Base-by-base conservation (phyloP, 1,139 yeast species). In the Nadsonia commutata region DNA sequence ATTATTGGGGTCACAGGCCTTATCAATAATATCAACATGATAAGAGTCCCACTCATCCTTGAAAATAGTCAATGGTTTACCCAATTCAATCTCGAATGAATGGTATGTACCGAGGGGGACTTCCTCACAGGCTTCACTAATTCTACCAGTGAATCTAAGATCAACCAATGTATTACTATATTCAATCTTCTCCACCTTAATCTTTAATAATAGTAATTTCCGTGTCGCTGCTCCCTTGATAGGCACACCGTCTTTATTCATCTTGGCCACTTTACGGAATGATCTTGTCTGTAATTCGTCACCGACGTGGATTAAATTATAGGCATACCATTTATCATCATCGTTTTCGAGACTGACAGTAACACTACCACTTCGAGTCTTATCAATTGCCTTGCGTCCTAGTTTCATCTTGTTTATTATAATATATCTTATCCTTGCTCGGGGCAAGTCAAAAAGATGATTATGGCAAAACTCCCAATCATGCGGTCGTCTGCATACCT, bases 271-370 rank as follows among this genome's bases (percentile, higher is more conserved):
- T 55, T 79, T 79, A 57, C 94, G 69, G 46, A 70, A 65, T 2
- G 95, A 82, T 48, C 72, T 70, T 43, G 86, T 67, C 49, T 76
- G 75, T 3, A 90, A 67, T 48, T 75, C 78, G 62, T 90, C 98
- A 20, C 81, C 84, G 45, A 73, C 74, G 43, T 77, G 78, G 9
- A 90, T 70, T 33, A 90, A 66, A 55, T 90, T 93, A 66, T 84
- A 86, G 11, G 85, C 58, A 39, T 82, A 79, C 88, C 96, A 90
- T 49, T 90, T 68, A 59, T 90, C 98, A 54, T 90, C 97, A 37
- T 84, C 76, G 55, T 90, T 97, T 54, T 86, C 85, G 0, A 96
- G 90, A 2, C 75, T 66, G 17, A 88, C 61, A 1, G 80, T 70
- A 16, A 84, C 70, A 2, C 70, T 65, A 13, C 90, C 94, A 51